A percentile compares a stretch with the other conserved stretches of the same genome.
phyloP scores from a whole-genome alignment of 768 basidiomycete species.

The Gyrodon lividus region DNA sequence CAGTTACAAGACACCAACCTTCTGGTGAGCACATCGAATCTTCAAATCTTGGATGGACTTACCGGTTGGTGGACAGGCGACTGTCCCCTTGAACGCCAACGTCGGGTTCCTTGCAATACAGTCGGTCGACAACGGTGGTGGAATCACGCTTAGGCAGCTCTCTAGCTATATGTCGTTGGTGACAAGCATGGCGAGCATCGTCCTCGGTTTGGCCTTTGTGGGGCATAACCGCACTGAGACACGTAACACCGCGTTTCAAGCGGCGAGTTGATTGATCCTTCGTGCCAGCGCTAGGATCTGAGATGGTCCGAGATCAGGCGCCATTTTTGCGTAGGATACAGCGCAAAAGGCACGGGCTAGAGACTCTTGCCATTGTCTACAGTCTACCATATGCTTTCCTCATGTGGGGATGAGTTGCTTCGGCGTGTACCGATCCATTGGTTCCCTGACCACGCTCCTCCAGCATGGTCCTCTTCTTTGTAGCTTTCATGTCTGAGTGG shows the following conservation, averaged over 20 bases:
- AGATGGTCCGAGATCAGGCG: background rate
- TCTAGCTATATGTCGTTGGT: constrained; percentile 45
- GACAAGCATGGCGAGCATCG: constrained; percentile 40
- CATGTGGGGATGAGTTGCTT: constrained; percentile 54
- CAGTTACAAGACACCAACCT: constrained; percentile 56
- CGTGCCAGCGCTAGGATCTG: background rate
- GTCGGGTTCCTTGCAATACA: constrained; percentile 58
- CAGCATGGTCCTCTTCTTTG: constrained; percentile 31
- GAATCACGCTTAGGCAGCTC: constrained; percentile 33
- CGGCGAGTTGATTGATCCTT: constrained; percentile 29
- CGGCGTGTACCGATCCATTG: background rate
- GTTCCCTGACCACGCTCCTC: background rate
- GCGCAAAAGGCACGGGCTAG: constrained; percentile 39
- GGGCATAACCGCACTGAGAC: constrained; percentile 39
- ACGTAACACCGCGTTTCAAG: constrained; percentile 30
- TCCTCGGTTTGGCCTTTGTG: constrained; percentile 43
- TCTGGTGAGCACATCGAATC: constrained; percentile 38
- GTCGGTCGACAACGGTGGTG: constrained; percentile 30
- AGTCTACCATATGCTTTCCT: constrained; percentile 55
- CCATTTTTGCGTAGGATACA: constrained; percentile 16
- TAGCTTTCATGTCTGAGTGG: constrained; percentile 28
- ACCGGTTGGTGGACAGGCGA: constrained; percentile 37
- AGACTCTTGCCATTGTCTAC: constrained; percentile 51
- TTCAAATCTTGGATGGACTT: background rate
- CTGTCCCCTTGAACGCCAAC: constrained; percentile 56